Conservation (phyloP, 2,329 filamentous ascomycete genomes). For the Trichophyton benhamiae region DNA sequence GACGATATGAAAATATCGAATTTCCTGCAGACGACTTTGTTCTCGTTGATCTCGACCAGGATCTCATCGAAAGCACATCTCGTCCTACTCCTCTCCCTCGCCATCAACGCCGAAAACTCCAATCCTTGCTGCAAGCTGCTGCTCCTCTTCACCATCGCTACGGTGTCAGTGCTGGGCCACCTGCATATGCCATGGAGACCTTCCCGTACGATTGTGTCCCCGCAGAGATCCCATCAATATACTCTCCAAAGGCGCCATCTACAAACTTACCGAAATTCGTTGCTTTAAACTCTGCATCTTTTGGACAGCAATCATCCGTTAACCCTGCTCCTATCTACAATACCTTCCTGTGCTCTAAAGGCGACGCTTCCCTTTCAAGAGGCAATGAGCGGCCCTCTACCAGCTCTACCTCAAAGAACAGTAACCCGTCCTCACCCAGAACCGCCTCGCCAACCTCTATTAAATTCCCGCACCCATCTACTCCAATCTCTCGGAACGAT, state of each 20-base stretch:
- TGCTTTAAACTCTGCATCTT: conserved; percentile 76
- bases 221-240: conserved; percentile 71
- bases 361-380: conserved; percentile 42
- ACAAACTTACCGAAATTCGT: conserved; percentile 76
- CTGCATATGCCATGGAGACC: conserved; percentile 82
- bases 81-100: conserved; percentile 69
- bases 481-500: conserved; percentile 76
- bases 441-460: conserved; percentile 61
- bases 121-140: conserved; percentile 75
- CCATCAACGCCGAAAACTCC: conserved; percentile 79
- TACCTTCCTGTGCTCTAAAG: conserved; percentile 67
- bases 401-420: conserved; percentile 42
- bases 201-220: conserved; percentile 85
- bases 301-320: conserved; percentile 52
- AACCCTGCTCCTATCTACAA: conserved; percentile 66
- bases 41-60: conserved; percentile 81
- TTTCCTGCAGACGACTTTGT: conserved; percentile 94
- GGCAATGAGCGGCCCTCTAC: conserved; percentile 63
- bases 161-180: conserved; percentile 76
- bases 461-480: conserved; percentile 65
- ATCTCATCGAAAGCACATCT: conserved; percentile 74
- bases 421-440: conserved; percentile 44
- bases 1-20: conserved; percentile 53
- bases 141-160: conserved; percentile 84
- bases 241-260: conserved; percentile 56